Conservation (phyloP, 148 eudicot genomes). For the Vaccinium darrowii region DNA sequence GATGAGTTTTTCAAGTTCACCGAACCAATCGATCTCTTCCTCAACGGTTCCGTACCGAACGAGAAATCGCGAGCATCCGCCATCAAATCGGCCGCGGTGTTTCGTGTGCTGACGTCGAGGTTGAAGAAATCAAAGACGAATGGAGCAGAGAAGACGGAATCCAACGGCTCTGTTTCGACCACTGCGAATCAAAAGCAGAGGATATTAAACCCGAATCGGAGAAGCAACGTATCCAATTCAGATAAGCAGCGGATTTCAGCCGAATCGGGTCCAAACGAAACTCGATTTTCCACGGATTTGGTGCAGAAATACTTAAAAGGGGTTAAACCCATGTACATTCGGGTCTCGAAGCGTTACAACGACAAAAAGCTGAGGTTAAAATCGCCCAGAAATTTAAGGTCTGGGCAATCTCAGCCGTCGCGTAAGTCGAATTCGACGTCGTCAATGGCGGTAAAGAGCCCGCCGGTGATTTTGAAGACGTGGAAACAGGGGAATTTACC, state of each 20-base stretch:
- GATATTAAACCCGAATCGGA: conserved; percentile 21
- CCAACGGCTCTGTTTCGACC: not conserved
- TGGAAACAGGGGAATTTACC: conserved; percentile 43
- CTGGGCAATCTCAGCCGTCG: conserved; percentile 13
- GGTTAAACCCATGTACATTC: conserved; percentile 65
- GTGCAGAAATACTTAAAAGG: conserved; percentile 66
- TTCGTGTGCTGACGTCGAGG: conserved; percentile 61
- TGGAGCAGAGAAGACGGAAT: not conserved
- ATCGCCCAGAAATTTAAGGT: conserved; percentile 3
- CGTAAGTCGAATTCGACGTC: not conserved
- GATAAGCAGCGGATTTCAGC: not conserved
- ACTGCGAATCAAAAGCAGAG: conserved; percentile 18
- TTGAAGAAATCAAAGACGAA: conserved; percentile 50
- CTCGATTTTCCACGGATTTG: conserved; percentile 46
- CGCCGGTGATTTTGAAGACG: conserved; percentile 11
- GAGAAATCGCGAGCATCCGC: conserved; percentile 34
- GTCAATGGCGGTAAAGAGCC: not conserved
- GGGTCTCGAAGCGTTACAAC: conserved; percentile 47
- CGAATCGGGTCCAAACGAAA: conserved; percentile 25
- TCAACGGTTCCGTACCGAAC: conserved; percentile 15
- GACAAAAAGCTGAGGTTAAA: conserved; percentile 34
- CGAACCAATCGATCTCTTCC: conserved; percentile 41
- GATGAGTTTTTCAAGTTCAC: conserved; percentile 1
- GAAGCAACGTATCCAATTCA: not conserved
- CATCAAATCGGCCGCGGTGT: conserved; percentile 50